These are phyloP conservation scores for Aspergillus cejpii DNA, from an alignment of 2,329 filamentous ascomycete genomes.

Conservation along the genomic window DNA sequence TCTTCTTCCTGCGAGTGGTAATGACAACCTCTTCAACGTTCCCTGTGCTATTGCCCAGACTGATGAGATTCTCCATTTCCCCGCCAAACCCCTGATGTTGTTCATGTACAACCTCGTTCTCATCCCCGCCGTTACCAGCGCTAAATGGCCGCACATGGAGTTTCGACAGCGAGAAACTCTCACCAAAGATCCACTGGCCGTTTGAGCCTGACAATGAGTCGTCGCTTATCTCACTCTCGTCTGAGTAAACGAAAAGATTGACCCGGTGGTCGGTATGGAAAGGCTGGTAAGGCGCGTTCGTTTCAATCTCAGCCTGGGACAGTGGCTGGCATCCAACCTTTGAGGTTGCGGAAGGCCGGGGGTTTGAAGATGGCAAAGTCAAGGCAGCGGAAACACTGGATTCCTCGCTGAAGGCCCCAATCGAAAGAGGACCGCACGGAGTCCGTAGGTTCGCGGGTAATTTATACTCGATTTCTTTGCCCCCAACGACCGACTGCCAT, in stretches of 20 bases:
- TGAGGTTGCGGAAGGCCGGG: conserved; percentile 41
- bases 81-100: conserved; percentile 28
- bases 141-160: conserved; percentile 43
- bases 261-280: conserved; percentile 90
- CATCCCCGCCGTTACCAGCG: conserved; percentile 35
- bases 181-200: conserved; percentile 50
- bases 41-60: conserved; percentile 48
- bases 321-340: conserved; percentile 48
- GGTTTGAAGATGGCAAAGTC: conserved; percentile 32
- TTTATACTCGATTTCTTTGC: conserved; percentile 60
- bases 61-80: conserved; percentile 45
- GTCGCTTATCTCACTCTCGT: conserved; percentile 31
- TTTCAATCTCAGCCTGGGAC: conserved; percentile 84
- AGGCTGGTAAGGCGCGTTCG: conserved; percentile 88
- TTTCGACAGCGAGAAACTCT: conserved; percentile 44
- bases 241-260: conserved; percentile 61
- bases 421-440: conserved; percentile 51
- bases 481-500: conserved; percentile 48
- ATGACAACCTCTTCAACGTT: conserved; percentile 73
- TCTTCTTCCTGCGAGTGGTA: conserved; percentile 66
- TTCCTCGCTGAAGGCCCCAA: conserved; percentile 50
- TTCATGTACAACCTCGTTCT: conserved; percentile 30
- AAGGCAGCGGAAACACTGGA: conserved; percentile 35
- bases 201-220: conserved; percentile 37
- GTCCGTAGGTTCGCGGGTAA: conserved; percentile 58